phyloP scores from a whole-genome alignment of 768 basidiomycete genomes.

The Terana coerulea region DNA sequence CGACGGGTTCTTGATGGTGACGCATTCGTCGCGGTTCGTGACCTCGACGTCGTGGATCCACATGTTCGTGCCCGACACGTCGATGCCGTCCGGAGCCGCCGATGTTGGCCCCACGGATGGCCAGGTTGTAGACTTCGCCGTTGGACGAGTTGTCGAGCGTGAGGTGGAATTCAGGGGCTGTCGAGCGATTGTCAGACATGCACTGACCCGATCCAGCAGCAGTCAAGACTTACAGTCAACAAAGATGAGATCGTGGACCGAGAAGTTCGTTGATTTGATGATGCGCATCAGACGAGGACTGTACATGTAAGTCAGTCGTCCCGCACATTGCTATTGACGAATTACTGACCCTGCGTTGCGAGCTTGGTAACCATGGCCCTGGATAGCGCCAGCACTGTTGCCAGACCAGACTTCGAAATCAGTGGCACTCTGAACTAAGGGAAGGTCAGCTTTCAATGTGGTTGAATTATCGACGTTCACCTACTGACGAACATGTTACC shows the following conservation, averaged over 20 bases:
- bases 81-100: constrained; percentile 29
- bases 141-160: constrained; percentile 24
- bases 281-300: constrained; percentile 27
- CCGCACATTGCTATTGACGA: not conserved
- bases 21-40: constrained; percentile 30
- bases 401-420: constrained; percentile 31
- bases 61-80: constrained; percentile 26
- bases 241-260: constrained; percentile 28
- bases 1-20: constrained; percentile 28
- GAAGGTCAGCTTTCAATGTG: constrained; percentile 14
- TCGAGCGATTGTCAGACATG: not conserved
- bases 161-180: constrained; percentile 28
- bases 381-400: constrained; percentile 26
- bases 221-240: constrained; percentile 23
- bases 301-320: not conserved
- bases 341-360: constrained; percentile 25
- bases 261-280: constrained; percentile 24
- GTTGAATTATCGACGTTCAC: not conserved
- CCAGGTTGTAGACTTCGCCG: constrained; percentile 30
- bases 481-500: not conserved
- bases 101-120: constrained; percentile 25
- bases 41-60: constrained; percentile 31
- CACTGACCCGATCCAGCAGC: not conserved
- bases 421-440: constrained; percentile 24
- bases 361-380: constrained; percentile 26